A percentile compares a stretch with the other conserved stretches of the same genome.
These are phyloP conservation scores for Podaxis pistillaris DNA, from an alignment of 768 basidiomycete genomes.

Conservation along the genomic window DNA sequence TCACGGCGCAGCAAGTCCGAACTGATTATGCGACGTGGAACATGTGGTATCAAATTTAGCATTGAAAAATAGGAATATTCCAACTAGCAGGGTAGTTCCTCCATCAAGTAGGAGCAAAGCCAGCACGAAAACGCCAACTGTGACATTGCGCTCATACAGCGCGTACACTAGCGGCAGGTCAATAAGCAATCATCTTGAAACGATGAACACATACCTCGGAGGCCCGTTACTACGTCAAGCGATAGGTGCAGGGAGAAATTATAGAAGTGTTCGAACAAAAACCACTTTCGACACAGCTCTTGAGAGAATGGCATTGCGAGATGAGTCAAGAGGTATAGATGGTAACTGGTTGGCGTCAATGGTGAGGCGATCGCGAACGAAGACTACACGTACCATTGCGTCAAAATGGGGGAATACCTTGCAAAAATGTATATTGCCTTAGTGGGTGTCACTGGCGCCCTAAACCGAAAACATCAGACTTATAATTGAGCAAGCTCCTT, in stretches of 20 bases:
- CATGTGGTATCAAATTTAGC: background rate
- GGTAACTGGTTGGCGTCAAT: background rate
- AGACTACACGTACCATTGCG: background rate
- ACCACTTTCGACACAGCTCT: conserved; percentile 1
- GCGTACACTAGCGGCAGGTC: background rate
- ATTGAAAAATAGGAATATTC: background rate
- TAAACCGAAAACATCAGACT: background rate
- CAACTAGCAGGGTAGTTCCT: background rate
- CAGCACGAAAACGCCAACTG: background rate
- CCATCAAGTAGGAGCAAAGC: background rate
- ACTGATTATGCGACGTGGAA: background rate
- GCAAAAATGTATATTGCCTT: background rate
- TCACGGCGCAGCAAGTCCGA: background rate
- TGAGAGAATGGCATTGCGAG: background rate
- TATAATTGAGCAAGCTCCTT: too few species aligned
- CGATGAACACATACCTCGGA: conserved; percentile 5
- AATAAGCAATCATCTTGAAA: background rate
- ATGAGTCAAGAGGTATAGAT: background rate
- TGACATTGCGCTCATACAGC: background rate
- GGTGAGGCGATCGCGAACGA: too few species aligned
- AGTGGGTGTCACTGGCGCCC: background rate
- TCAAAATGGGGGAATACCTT: background rate
- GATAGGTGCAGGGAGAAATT: background rate
- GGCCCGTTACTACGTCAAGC: background rate
- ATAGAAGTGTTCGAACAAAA: background rate